Percentiles rank a stretch among this genome's conserved stretches.
phyloP scores from a whole-genome alignment of 2,329 filamentous ascomycete species.

The Xylariaceae sp. region DNA sequence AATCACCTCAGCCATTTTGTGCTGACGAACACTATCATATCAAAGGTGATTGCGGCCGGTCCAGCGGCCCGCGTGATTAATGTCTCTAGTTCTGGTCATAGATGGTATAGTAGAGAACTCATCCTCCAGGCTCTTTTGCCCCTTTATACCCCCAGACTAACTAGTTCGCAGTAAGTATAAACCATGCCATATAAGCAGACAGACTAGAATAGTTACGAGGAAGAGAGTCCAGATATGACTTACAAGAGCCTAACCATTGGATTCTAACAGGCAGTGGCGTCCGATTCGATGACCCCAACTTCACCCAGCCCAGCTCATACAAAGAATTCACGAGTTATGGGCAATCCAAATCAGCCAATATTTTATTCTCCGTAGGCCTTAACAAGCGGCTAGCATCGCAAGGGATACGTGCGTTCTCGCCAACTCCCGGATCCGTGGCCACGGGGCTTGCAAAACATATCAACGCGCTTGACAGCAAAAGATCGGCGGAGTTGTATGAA shows the following conservation, averaged over 20 bases:
- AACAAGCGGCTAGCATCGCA: constrained; percentile 20
- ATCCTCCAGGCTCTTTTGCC: no score
- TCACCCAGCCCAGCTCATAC: constrained; percentile 28
- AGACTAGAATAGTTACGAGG: no score
- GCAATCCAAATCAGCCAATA: constrained; percentile 43
- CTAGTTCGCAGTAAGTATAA: no score
- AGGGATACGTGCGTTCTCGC: constrained; percentile 34
- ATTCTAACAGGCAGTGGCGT: no score
- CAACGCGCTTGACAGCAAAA: constrained; percentile 10
- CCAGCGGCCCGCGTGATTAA: constrained; percentile 20
- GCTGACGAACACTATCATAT: constrained; percentile 26
- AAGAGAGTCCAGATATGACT: no score
- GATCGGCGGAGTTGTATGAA: constrained; percentile 18
- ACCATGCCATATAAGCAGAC: no score
- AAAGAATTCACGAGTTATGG: constrained; percentile 37
- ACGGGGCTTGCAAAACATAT: constrained; percentile 25
- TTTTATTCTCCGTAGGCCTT: constrained; percentile 39
- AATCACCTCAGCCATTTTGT: constrained; percentile 35
- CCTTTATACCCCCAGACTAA: no score
- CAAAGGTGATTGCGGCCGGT: constrained; percentile 21
- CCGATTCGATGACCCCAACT: constrained; percentile 29
- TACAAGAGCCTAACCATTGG: no score
- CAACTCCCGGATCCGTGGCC: constrained; percentile 36
- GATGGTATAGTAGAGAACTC: no score
- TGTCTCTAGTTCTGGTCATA: constrained; percentile 23